Base-by-base conservation (phyloP, 495 filamentous ascomycete species). In the Trichocladium uniseriatum region DNA sequence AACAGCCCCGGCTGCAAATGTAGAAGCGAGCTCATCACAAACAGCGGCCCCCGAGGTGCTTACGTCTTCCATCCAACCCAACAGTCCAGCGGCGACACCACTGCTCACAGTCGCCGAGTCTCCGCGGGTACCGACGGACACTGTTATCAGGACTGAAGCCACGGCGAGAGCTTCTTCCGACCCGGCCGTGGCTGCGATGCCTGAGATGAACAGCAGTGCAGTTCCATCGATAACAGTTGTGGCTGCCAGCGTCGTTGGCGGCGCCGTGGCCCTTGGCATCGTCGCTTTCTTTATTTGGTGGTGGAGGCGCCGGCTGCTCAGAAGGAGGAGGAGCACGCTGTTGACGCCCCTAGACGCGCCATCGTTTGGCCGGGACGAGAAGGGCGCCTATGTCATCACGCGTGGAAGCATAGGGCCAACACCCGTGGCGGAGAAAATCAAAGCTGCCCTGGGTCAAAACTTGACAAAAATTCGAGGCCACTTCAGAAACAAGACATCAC, bases 171-270 rank as follows among this genome's bases (percentile, higher is more conserved):
- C 49, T 0, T 49, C 51, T 3, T 48, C 49, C 24, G 52, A 61
- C 51, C 45, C 54, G 15, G 29, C 42, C 8, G 44, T 55, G 29
- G 55, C 51, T 42, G 18, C 56, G 15, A 43, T 50, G 11, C 41
- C 53, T 16, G 42, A 40, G 21, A 34, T 49, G 22, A 56, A 54
- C 39, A 53, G 35, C 56, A 60, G 60, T 46, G 50, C 60, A 6
- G 62, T 57, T 15, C 57, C 59, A n/a, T 65, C 67, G 34, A 69
- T 69, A 5, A 56, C 68, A 36, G 67, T 66, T 13, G 63, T 79
- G 32, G 70, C 72, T 3, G 74, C 65, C 8, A 72, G 74, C 6
- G 73, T 78, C 18, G 54, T 76, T n/a, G 75, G 75, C 11, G 68
- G 69, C 5, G 58, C 75, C 10, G 65, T 68, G 14, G 55, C 68